Evolutionary conservation across 2,329 filamentous ascomycete species (phyloP).

Genomic region (Venturia aucupariae): DNA sequence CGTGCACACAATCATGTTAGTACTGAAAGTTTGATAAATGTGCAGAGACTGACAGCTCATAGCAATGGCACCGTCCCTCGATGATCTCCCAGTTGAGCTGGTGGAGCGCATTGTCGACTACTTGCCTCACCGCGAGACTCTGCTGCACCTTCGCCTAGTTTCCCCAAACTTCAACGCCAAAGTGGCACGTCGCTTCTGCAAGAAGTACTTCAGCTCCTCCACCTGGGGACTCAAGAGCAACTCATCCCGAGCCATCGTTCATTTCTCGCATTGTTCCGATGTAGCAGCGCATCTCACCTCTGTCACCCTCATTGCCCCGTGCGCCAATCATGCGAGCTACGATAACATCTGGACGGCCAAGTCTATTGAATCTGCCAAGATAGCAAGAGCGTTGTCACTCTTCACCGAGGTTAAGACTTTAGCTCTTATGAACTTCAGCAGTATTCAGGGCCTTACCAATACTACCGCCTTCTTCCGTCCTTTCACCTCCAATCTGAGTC

Average conservation of each 20-base stretch:
- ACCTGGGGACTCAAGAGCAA: neutral
- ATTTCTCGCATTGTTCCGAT: neutral
- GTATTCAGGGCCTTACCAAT: neutral
- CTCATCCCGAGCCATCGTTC: neutral
- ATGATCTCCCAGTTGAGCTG: conserved; percentile 7
- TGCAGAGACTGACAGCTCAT: neutral
- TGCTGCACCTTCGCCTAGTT: conserved; percentile 1
- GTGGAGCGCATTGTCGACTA: conserved; percentile 5
- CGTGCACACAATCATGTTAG: no score
- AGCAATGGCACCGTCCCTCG: neutral
- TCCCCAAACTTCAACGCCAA: neutral
- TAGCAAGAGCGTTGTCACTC: neutral
- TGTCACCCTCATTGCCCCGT: neutral
- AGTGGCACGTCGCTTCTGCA: neutral
- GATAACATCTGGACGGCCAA: conserved; percentile 2
- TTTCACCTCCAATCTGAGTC: neutral
- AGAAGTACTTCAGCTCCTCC: neutral
- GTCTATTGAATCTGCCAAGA: neutral
- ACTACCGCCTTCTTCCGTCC: neutral
- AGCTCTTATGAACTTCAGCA: neutral
- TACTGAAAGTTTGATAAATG: no score
- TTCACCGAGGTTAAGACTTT: neutral
- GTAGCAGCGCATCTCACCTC: neutral
- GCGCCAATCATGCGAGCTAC: neutral
- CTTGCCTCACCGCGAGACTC: conserved; percentile 6